These are phyloP conservation scores for Apiotrichum mycotoxinovorans DNA, from an alignment of 1,284 basidiomycete species.

Conservation along the genomic window DNA sequence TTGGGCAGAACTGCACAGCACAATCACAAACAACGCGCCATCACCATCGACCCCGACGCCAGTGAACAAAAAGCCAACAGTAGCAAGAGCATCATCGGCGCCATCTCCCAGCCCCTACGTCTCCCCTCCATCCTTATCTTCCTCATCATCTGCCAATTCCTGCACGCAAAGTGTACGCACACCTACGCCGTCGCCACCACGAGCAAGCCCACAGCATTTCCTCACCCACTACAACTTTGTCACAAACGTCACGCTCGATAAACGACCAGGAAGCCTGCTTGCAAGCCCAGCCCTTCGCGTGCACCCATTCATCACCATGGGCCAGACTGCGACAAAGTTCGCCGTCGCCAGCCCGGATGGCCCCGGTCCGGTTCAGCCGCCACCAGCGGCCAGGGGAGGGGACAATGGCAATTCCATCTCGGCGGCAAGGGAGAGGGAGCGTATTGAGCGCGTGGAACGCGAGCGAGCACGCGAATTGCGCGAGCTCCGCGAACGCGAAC, in stretches of 20 bases:
- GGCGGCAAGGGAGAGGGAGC: neutral
- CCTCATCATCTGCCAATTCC: neutral
- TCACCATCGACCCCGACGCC: too few species aligned
- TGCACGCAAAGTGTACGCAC: neutral
- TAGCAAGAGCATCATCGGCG: neutral
- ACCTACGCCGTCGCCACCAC: neutral
- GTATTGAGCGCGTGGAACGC: neutral
- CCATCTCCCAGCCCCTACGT: neutral
- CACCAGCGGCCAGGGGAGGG: neutral
- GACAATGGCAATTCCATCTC: neutral
- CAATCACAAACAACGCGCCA: too few species aligned
- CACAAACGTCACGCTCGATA: constrained; percentile 1
- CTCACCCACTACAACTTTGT: neutral
- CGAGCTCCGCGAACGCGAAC: neutral
- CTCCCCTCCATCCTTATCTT: neutral
- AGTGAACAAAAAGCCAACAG: too few species aligned
- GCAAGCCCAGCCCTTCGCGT: constrained; percentile 11
- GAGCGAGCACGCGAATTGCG: neutral
- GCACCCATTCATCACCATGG: constrained; percentile 17
- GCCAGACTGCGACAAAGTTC: constrained; percentile 6
- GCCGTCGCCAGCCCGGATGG: neutral
- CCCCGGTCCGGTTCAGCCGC: neutral
- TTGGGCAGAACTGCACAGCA: too few species aligned
- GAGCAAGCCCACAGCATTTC: neutral
- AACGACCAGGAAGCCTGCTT: constrained; percentile 4